Conservation (phyloP, 805 yeast species). For the Wickerhamomyces rabaulensis region DNA sequence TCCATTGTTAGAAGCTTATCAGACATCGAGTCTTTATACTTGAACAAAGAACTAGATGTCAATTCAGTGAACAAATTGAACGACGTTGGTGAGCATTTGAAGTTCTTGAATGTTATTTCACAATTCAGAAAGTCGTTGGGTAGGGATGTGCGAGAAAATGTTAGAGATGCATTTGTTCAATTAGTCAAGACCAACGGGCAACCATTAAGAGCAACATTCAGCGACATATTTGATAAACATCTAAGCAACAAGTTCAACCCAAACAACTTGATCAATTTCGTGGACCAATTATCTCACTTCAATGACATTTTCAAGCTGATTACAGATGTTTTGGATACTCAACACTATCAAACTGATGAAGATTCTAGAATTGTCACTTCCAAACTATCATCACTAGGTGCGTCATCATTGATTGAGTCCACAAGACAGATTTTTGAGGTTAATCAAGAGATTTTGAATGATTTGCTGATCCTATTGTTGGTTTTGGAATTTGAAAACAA, state of each 20-base stretch:
- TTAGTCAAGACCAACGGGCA: slow-evolving; percentile 7
- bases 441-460: slow-evolving; percentile 27
- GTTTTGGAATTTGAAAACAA: slow-evolving; percentile 33
- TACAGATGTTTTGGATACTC: slow-evolving; percentile 31
- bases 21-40: slow-evolving; percentile 28
- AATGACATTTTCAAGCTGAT: slow-evolving; percentile 32
- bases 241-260: slow-evolving; percentile 38
- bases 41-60: slow-evolving; percentile 21
- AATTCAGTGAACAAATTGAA: slow-evolving; percentile 6
- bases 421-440: slow-evolving; percentile 25
- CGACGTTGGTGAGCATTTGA: slow-evolving; percentile 19
- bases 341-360: slow-evolving; percentile 5
- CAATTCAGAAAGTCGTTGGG: slow-evolving; percentile 38
- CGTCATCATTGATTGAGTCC: slow-evolving; percentile 22
- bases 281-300: slow-evolving; percentile 34
- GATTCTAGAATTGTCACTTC: slow-evolving; percentile 11
- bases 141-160: slow-evolving; percentile 27
- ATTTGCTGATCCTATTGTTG: slow-evolving; percentile 29
- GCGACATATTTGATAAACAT: slow-evolving; percentile 34
- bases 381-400: slow-evolving; percentile 17
- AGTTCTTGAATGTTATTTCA: slow-evolving; percentile 29
- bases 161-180: slow-evolving; percentile 28
- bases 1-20: slow-evolving; percentile 31
- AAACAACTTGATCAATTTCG: slow-evolving; percentile 31
- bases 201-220: slow-evolving; percentile 28